Evolutionary conservation across 2,329 filamentous ascomycete species (phyloP), one percentile per base, ranked within the genome.

Genomic region (Verticillium nubilum): DNA sequence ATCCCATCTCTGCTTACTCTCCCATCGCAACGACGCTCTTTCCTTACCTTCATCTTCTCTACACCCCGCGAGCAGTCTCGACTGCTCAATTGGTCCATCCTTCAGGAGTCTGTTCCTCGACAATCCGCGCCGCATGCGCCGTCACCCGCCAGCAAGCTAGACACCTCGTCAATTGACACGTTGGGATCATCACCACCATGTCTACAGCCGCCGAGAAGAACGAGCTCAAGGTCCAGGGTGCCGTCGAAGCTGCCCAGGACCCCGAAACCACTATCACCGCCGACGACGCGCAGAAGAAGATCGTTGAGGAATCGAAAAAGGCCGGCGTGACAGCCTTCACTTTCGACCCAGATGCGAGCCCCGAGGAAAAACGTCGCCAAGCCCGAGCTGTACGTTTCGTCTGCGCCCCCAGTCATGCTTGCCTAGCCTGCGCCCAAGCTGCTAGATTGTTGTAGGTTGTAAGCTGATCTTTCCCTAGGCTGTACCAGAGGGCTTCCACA

Each of bases 331-430:
- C 88, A 29, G 93, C 92, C 64, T 95, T 90, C 72, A 85, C 87
- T 63, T 99, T 98, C 76, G 84, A 99, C 70, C 92, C 95, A 1
- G 78, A 97, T 78, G 93, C 92, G 50, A 88, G 82, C 52, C 83
- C 89, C 1, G 91, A 92, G 72, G 83, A 96, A 74, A 99, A 99
- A 79, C 88, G 84, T 62, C 88, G 88, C 31, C 90, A 93, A 71
- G 88, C 89, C 25, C 80, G 83, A 80, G 84, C 87, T 70, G 92
- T 96, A 81, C 68, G 88, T 81, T 52, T n/a, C 26, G 37, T 33
- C 17, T 5, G n/a, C n/a, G 12, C 17, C 15, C n/a, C 54, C 54
- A 31, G 52, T 29, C 1, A 37, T 26, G 5, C 19, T 31, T 35
- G 19, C 9, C 26, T 13, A 17, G 27, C 53, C 54, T 58, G 25